Base-by-base conservation (phyloP, 2,329 filamentous ascomycete species). In the Albophoma yamanashiensis region DNA sequence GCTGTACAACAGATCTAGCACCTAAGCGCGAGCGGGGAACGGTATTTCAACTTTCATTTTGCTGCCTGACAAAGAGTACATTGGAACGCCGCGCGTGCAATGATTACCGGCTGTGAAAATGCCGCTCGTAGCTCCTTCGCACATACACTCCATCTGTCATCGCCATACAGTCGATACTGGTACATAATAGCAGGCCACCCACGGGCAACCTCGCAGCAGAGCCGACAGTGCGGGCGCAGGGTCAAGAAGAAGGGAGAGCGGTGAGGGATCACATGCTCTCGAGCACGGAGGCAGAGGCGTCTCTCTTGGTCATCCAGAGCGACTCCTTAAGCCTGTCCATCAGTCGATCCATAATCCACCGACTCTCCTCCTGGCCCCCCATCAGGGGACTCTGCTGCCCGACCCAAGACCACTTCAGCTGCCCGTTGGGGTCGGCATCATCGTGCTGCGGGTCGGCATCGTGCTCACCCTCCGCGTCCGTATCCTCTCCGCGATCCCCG, bases 321-420 rank as follows among this genome's bases (percentile, higher is more conserved):
- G 67, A 71, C 62, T 74, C 70, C 25, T 69, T 67, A 43, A 92
- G 74, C 61, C 75, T 80, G 58, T 77, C 76, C 62, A 81, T 81
- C 58, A 92, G 70, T 62, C 82, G 78, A 62, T 90, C 85, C 47
- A 91, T 70, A 42, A 92, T 83, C 89, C 89, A 92, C 68, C 90
- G 83, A 17, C 84, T 81, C 73, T 92, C 89, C 60, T 83, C 82
- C 67, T 85, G 81, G 56, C 80, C 79, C 3, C 86, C 83, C 83
- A 91, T 87, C 15, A 92, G 76, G 4, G 89, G 89, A 64, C 85
- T 89, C 17, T 82, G 75, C 55, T 83, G 79, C 0, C 86, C 88
- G 1, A 92, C 79, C 89, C 89, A 92, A 40, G 86, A 89, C 88
- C 89, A 91, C 50, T 73, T 67, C 50, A 71, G 69, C 2, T 69